These are phyloP conservation scores for Lipomyces sp. DNA, from an alignment of 805 yeast genomes.

Conservation along the genomic window DNA sequence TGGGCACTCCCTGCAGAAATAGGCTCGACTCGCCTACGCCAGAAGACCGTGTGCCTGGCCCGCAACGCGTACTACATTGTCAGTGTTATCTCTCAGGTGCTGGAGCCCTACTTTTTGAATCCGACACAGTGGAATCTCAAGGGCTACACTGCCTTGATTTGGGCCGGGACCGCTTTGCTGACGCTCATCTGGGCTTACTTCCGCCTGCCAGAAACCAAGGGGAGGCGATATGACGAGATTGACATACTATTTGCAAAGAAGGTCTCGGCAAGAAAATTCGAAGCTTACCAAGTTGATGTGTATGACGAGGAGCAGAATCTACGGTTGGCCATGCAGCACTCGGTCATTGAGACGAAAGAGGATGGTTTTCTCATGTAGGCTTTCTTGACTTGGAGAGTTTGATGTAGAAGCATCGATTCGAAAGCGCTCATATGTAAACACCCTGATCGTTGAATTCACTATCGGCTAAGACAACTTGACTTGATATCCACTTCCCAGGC, in stretches of 20 bases:
- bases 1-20: slow-evolving; percentile 52
- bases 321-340: not conserved
- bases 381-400: too few relatives aligned
- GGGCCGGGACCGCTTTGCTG: slow-evolving; percentile 48
- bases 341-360: slow-evolving; percentile 2
- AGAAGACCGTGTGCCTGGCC: slow-evolving; percentile 52
- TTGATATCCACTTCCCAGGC: too few relatives aligned
- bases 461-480: too few relatives aligned
- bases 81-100: slow-evolving; percentile 36
- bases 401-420: too few relatives aligned
- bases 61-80: slow-evolving; percentile 44
- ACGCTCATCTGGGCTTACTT: slow-evolving; percentile 54
- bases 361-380: too few relatives aligned
- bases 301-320: slow-evolving; percentile 4
- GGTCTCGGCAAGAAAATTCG: slow-evolving; percentile 43
- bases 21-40: slow-evolving; percentile 51
- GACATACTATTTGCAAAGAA: slow-evolving; percentile 56
- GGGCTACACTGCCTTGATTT: slow-evolving; percentile 56
- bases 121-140: slow-evolving; percentile 53
- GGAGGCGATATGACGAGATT: slow-evolving; percentile 63
- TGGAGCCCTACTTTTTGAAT: slow-evolving; percentile 57
- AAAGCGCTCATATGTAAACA: too few relatives aligned
- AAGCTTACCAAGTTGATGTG: slow-evolving; percentile 35
- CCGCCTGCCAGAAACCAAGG: slow-evolving; percentile 64
- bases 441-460: too few relatives aligned